A percentile compares a stretch with the other conserved stretches of the same genome.
Conservation (phyloP, 495 filamentous ascomycete species). For the Aspergillus asperescens region DNA sequence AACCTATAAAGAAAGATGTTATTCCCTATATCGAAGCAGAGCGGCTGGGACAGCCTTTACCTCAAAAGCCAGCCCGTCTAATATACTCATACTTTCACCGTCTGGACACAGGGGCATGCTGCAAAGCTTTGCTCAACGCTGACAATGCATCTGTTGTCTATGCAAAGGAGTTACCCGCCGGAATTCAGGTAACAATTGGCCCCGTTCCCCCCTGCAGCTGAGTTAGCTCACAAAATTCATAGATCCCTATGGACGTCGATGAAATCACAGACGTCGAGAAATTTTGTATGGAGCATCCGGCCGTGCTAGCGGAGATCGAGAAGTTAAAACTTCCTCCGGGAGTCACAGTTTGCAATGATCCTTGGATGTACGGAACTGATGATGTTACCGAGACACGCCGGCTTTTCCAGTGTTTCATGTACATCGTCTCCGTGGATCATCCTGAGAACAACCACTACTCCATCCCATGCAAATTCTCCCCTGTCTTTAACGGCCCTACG, state of each 20-base stretch:
- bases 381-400: slow-evolving; percentile 32
- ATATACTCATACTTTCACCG: slow-evolving; percentile 40
- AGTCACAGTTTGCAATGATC: slow-evolving; percentile 42
- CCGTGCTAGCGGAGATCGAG: slow-evolving; percentile 38
- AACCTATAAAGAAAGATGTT: slow-evolving; percentile 39
- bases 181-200: slow-evolving; percentile 34
- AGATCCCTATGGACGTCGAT: slow-evolving; percentile 40
- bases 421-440: slow-evolving; percentile 37
- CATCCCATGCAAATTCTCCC: slow-evolving; percentile 70
- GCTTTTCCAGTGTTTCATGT: slow-evolving; percentile 45
- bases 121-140: slow-evolving; percentile 40
- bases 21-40: slow-evolving; percentile 42
- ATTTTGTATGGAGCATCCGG: slow-evolving; percentile 38
- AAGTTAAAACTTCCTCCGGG: slow-evolving; percentile 38
- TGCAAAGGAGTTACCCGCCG: slow-evolving; percentile 37
- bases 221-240: neutral
- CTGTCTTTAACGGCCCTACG: slow-evolving; percentile 62
- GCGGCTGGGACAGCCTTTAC: slow-evolving; percentile 28
- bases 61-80: slow-evolving; percentile 34
- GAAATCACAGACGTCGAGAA: slow-evolving; percentile 39
- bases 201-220: neutral
- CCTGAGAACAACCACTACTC: slow-evolving; percentile 68
- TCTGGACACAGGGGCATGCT: slow-evolving; percentile 38
- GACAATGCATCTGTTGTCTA: slow-evolving; percentile 37
- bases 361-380: slow-evolving; percentile 45